These are phyloP conservation scores for Sphaerulina populicola DNA, from an alignment of 2,329 filamentous ascomycete genomes.

Conservation along the genomic window DNA sequence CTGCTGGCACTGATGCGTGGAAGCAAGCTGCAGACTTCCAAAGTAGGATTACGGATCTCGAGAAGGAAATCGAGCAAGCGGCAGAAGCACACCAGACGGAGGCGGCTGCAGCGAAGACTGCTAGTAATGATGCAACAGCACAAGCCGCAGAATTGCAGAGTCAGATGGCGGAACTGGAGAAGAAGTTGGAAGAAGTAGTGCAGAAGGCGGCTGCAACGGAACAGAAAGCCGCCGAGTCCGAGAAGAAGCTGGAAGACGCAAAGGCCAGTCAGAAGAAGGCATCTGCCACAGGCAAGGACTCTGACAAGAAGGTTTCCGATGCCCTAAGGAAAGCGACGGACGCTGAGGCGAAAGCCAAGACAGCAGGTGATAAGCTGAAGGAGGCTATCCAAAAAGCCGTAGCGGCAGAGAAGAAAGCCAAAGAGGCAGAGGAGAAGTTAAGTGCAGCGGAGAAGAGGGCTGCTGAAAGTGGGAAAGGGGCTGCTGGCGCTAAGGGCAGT, in stretches of 20 bases:
- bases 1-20: constrained; percentile 8
- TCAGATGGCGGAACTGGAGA: background rate
- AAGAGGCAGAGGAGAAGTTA: constrained; percentile 14
- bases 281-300: constrained; percentile 11
- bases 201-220: constrained; percentile 10
- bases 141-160: background rate
- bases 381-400: constrained; percentile 10
- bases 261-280: constrained; percentile 12
- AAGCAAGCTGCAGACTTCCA: background rate
- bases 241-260: constrained; percentile 9
- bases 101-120: constrained; percentile 5
- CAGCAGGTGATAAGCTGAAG: constrained; percentile 11
- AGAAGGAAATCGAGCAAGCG: constrained; percentile 8
- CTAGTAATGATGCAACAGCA: constrained; percentile 6
- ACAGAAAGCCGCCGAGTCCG: constrained; percentile 6
- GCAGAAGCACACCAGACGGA: constrained; percentile 5
- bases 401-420: constrained; percentile 4
- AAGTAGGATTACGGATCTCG: background rate
- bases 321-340: constrained; percentile 1
- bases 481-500: constrained; percentile 3
- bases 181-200: constrained; percentile 3
- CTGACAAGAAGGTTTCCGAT: constrained; percentile 11
- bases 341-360: constrained; percentile 4
- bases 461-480: constrained; percentile 5
- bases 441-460: constrained; percentile 7